Base-by-base conservation (phyloP, 2,329 filamentous ascomycete genomes). In the Phialophora tarda region DNA sequence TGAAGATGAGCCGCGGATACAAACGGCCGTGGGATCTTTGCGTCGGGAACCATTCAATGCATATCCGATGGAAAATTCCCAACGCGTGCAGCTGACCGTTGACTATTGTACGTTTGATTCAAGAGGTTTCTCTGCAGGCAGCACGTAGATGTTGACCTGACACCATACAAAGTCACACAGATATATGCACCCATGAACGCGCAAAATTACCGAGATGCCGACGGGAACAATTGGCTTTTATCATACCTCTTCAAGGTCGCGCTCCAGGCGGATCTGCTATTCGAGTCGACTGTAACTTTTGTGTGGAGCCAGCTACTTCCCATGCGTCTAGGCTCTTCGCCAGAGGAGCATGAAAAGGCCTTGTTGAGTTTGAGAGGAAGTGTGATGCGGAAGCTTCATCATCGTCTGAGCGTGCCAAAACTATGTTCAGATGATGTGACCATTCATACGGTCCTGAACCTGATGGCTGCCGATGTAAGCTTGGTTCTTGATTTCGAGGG, bases 21-120 rank as follows among this genome's bases (percentile, higher is more conserved):
- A 23, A 24, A 51, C 44, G 11, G 14, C 44, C 11, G 24, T 47
- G 11, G 59, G 30, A 30, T 47, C 30, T 28, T 24, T 64, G 14
- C 63, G 63, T 24, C 11, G 28, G 6, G 63, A 66, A 30, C 63
- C 63, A 21, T 66, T 66, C 63, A 59, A 51, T 34, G 47, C 59
- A 11, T 62, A 38, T 62, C 63, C 63, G 21, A 58, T 66, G 26
- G n/a, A 58, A 17, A 17, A n/a, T 10, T 24, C 41, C n/a, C 3
- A 28, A 23, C 54, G 50, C 11, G 59, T 62, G 24, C 63, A 60
- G 21, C 26, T 26, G 38, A 57, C 63, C 6, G 59, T 66, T 6
- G 63, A 66, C 44, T 58, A 66, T 44, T 62, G 59, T 62, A 62
- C 14, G 54, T 34, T 44, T 14, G 21, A 17, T 32, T 17, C 30